phyloP scores from a whole-genome alignment of 2,329 filamentous ascomycete species.

The Apiospora koreana region DNA sequence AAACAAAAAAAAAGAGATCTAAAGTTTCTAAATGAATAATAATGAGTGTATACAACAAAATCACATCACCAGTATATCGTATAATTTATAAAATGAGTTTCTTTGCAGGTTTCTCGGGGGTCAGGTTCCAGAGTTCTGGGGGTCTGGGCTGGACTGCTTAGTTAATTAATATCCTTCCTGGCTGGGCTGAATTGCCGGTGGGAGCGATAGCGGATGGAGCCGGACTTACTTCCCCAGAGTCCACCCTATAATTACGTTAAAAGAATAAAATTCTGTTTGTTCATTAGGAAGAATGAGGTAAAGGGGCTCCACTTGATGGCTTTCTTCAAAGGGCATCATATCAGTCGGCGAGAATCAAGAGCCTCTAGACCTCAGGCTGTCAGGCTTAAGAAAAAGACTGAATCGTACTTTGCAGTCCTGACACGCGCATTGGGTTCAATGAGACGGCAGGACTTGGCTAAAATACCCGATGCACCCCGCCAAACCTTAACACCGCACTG shows the following conservation, averaged over 20 bases:
- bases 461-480: background rate
- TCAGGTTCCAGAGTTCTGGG: too few species aligned
- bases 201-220: conserved; percentile 12
- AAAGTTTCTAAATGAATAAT: background rate
- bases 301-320: background rate
- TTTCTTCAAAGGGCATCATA: background rate
- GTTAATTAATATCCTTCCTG: background rate
- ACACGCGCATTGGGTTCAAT: background rate
- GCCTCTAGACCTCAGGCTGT: background rate
- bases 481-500: background rate
- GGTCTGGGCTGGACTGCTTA: background rate
- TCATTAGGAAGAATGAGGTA: conserved; percentile 1
- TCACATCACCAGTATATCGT: background rate
- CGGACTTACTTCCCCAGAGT: conserved; percentile 11
- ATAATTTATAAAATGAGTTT: background rate
- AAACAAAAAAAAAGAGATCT: background rate
- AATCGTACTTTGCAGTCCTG: background rate
- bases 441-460: background rate
- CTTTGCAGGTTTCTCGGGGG: background rate
- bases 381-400: background rate
- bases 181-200: background rate
- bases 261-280: conserved; percentile 11
- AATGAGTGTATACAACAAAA: background rate
- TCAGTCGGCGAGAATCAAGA: background rate
- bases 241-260: conserved; percentile 11